These are phyloP conservation scores for Aspergillus avenaceus DNA, from an alignment of 495 filamentous ascomycete species.

Conservation along the genomic window DNA sequence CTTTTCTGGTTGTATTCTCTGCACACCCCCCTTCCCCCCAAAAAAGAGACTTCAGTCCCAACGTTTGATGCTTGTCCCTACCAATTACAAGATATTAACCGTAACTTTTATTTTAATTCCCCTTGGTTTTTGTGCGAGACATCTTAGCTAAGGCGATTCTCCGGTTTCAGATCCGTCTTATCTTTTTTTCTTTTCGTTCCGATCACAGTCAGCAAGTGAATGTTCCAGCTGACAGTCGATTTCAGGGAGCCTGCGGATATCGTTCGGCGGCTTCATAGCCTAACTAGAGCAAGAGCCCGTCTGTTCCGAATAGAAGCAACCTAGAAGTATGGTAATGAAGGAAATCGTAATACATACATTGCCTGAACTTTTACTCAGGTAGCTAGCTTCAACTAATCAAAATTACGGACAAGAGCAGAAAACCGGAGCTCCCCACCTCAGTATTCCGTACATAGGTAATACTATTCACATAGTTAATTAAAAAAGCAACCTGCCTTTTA, in stretches of 20 bases:
- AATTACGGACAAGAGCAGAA: constrained; percentile 8
- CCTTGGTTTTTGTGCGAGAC: background rate
- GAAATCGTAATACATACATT: background rate
- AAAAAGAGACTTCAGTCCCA: constrained; percentile 3
- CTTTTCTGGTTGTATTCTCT: constrained; percentile 13
- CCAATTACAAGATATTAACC: background rate
- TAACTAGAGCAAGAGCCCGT: background rate
- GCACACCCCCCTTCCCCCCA: no score
- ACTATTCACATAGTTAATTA: constrained; percentile 18
- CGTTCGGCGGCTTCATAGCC: background rate
- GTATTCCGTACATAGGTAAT: constrained; percentile 6
- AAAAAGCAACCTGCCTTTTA: constrained; percentile 10
- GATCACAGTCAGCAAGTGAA: background rate
- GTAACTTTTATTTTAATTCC: background rate
- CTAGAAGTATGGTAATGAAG: background rate
- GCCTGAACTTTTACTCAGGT: background rate
- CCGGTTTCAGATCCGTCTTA: background rate
- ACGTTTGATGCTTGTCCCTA: constrained; percentile 3
- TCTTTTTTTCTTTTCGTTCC: background rate
- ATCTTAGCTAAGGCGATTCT: background rate
- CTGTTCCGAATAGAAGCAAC: background rate
- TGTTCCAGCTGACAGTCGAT: background rate
- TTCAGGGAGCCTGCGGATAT: background rate
- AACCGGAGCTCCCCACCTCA: background rate
- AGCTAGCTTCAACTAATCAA: constrained; percentile 7